Conservation (phyloP, 2,329 filamentous ascomycete species). For the Colletotrichum falcatum region DNA sequence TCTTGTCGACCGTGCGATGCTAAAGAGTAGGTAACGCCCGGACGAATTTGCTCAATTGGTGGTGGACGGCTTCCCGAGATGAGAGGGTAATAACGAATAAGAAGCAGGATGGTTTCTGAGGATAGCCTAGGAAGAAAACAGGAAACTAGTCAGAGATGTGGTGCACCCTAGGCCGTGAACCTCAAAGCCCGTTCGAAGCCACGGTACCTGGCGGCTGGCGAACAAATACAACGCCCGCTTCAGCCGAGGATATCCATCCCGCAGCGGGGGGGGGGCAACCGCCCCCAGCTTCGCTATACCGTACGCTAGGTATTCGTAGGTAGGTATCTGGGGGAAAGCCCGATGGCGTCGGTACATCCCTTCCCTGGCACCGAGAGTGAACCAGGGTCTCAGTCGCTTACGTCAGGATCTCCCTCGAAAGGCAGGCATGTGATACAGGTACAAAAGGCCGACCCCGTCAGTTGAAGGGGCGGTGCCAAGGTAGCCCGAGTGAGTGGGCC, state of each 20-base stretch:
- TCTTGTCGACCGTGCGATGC: constrained; percentile 26
- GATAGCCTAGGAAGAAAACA: constrained; percentile 2
- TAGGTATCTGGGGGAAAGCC: constrained; percentile 30
- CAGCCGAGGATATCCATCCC: constrained; percentile 46
- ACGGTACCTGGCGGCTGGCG: constrained; percentile 36
- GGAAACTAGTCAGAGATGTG: constrained; percentile 16
- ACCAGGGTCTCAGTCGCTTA: constrained; percentile 34
- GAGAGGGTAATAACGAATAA: constrained; percentile 9
- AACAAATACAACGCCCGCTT: constrained; percentile 40
- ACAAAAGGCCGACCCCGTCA: constrained; percentile 22
- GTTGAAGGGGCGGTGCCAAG: constrained; percentile 21
- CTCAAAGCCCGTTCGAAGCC: constrained; percentile 39
- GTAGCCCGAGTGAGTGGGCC: constrained; percentile 28
- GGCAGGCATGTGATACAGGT: constrained; percentile 34
- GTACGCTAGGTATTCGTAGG: not conserved
- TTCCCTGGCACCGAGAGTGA: constrained; percentile 5
- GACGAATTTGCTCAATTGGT: constrained; percentile 32
- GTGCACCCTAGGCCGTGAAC: constrained; percentile 39
- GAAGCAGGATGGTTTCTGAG: not conserved
- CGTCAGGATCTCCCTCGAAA: constrained; percentile 32
- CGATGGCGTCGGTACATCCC: no score
- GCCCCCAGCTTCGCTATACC: constrained; percentile 7
- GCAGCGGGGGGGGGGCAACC: constrained; percentile 24
- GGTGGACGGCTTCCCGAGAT: constrained; percentile 3
- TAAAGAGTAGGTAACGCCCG: constrained; percentile 17